phyloP scores from a whole-genome alignment of 495 filamentous ascomycete species.

The Aspergillus homomorphus region DNA sequence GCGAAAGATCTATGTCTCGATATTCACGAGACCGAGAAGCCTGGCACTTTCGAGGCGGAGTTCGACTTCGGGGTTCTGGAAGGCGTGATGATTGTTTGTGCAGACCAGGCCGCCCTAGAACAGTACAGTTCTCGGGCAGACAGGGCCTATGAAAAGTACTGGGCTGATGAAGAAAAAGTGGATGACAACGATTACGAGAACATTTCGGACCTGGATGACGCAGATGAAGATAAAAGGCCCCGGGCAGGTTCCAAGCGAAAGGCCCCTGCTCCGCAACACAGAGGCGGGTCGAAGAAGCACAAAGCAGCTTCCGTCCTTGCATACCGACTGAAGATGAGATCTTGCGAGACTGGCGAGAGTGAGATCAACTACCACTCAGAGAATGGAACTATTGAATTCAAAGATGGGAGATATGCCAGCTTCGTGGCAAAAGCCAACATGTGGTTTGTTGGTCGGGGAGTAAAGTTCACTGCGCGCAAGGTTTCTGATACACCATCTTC shows the following conservation, averaged over 20 bases:
- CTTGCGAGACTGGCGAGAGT: conserved; percentile 25
- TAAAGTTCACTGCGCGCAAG: conserved; percentile 24
- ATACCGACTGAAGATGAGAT: conserved; percentile 19
- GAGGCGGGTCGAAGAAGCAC: conserved; percentile 20
- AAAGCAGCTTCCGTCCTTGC: conserved; percentile 11
- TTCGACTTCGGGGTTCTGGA: conserved; percentile 13
- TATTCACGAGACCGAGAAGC: conserved; percentile 7
- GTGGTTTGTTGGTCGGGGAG: conserved; percentile 12
- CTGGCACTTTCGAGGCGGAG: conserved; percentile 1
- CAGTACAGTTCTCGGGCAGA: conserved; percentile 7
- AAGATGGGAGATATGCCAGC: conserved; percentile 17
- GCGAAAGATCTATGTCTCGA: not conserved
- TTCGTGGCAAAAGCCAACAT: conserved; percentile 19
- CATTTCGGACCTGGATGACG: not conserved
- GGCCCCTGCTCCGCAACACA: not conserved
- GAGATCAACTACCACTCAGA: conserved; percentile 10
- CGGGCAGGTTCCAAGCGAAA: conserved; percentile 16
- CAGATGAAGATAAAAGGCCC: not conserved
- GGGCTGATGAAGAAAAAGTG: not conserved
- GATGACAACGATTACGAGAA: too few species aligned
- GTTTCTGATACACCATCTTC: conserved; percentile 18
- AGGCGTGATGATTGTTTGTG: conserved; percentile 10
- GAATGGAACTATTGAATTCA: conserved; percentile 26
- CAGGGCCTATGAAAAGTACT: not conserved
- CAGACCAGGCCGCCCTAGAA: not conserved